Evolutionary conservation across 1,284 basidiomycete species (phyloP), one percentile per base, ranked within the genome.

Genomic region (Neotropicomus parvogracilis): DNA sequence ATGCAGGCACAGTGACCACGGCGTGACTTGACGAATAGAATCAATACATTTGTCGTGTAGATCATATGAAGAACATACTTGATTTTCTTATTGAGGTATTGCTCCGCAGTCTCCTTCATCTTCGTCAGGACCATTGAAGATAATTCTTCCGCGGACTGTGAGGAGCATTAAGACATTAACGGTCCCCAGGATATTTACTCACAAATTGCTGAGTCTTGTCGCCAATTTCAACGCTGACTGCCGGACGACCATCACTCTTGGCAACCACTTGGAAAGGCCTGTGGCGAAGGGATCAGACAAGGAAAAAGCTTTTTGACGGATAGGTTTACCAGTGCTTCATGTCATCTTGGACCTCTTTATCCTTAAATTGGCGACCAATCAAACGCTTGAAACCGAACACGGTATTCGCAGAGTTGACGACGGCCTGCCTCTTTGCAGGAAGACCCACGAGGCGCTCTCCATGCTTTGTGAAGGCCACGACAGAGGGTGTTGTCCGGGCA

Each of bases 401-500:
- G 44, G 92, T 97, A 76, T 95, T 94, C 52, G 84, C 70, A n/a
- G 91, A 80, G 80, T 98, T 99, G 68, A 98, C 93, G 44, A 97
- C 92, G 6, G 93, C 94, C 72, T 98, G 95, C 49, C 95, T 91
- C 74, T 97, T 95, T 33, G 95, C 97, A 29, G 97, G 95, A 44
- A 97, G 81, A 72, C 95, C 95, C 56, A 98, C 90, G 36, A 97
- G 79, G 57, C 91, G 89, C 69, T 95, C 91, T 52, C 88, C 88
- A 62, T 93, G 83, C 73, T 98, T 97, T 57, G 95, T 94, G 80
- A 99, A 99, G 35, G 95, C 97, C 57, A 99, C 93, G 50, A 97
- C 92, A 44, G 95, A 99, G 9, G 97, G 97, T 26, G 95, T 99
- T 57, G 95, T 98, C 63, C 95, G 85, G 54, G 91, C 91, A 78